These are phyloP conservation scores for Neocatenulostroma microsporum DNA, from an alignment of 2,329 filamentous ascomycete genomes.

Conservation along the genomic window DNA sequence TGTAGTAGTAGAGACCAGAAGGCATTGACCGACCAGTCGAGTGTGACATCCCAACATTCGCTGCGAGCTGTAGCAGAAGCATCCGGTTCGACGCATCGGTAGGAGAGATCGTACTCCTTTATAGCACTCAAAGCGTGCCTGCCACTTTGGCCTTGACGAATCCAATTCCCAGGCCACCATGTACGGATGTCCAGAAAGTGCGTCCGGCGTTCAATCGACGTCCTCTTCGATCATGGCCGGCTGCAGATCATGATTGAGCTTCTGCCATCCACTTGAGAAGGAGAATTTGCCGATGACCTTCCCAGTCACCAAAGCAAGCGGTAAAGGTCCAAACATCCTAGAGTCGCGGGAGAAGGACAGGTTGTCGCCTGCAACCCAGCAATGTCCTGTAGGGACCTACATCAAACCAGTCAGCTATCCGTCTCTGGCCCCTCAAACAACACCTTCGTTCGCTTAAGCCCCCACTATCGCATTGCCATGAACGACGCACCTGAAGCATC, in stretches of 20 bases:
- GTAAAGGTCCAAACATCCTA: conserved; percentile 75
- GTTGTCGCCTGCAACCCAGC: conserved; percentile 87
- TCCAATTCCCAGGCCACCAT: too few relatives aligned
- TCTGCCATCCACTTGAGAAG: conserved; percentile 8
- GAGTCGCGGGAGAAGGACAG: conserved; percentile 77
- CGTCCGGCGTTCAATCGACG: too few relatives aligned
- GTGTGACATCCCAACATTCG: conserved; percentile 51
- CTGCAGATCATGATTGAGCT: conserved; percentile 12
- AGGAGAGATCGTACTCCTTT: conserved; percentile 13
- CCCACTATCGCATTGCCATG: too few relatives aligned
- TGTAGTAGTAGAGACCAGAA: conserved; percentile 47
- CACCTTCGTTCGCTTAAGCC: too few relatives aligned
- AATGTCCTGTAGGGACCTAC: conserved; percentile 84
- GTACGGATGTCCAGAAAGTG: too few relatives aligned
- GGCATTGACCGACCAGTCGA: conserved; percentile 54
- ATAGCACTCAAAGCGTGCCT: too few relatives aligned
- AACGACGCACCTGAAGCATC: conserved; percentile 57
- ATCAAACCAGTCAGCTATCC: background rate
- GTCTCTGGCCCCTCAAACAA: background rate
- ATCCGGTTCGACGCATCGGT: conserved; percentile 17
- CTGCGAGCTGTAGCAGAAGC: conserved; percentile 8
- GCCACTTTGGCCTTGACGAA: too few relatives aligned
- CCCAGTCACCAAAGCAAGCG: conserved; percentile 72
- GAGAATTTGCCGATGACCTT: conserved; percentile 54
- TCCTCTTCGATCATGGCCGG: too few relatives aligned